These are phyloP conservation scores for Psidium guajava DNA, from an alignment of 345 rosid genomes.

Conservation along the genomic window DNA sequence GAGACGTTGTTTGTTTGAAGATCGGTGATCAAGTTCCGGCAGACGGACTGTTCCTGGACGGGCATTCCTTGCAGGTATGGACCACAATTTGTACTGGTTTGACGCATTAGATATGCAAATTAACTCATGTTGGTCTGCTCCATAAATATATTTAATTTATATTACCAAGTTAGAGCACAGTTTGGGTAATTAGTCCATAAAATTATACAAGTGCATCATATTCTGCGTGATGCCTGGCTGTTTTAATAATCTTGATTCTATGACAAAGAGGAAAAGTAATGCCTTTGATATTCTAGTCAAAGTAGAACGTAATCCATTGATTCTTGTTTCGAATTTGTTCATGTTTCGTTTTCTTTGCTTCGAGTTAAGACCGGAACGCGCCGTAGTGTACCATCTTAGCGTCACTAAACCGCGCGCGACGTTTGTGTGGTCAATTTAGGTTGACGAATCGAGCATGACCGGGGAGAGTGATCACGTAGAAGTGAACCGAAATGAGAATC, in stretches of 20 bases:
- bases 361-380: neutral
- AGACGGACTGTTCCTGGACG: too few relatives aligned
- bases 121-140: neutral
- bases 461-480: constrained; percentile 47
- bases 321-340: neutral
- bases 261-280: neutral
- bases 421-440: neutral
- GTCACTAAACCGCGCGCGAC: neutral
- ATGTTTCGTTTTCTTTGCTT: neutral
- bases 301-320: neutral
- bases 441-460: constrained; percentile 54
- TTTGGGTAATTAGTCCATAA: too few relatives aligned
- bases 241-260: neutral
- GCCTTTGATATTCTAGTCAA: neutral
- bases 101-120: too few relatives aligned
- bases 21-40: too few relatives aligned
- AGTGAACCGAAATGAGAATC: constrained; percentile 22
- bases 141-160: neutral
- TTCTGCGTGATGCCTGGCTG: too few relatives aligned
- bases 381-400: neutral
- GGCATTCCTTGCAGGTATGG: neutral
- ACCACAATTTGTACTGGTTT: too few relatives aligned
- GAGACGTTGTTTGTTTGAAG: too few relatives aligned
- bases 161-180: too few relatives aligned
- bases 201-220: too few relatives aligned